Base-by-base conservation (phyloP, 1,284 basidiomycete species). In the Sanghuangporus weigelae region DNA sequence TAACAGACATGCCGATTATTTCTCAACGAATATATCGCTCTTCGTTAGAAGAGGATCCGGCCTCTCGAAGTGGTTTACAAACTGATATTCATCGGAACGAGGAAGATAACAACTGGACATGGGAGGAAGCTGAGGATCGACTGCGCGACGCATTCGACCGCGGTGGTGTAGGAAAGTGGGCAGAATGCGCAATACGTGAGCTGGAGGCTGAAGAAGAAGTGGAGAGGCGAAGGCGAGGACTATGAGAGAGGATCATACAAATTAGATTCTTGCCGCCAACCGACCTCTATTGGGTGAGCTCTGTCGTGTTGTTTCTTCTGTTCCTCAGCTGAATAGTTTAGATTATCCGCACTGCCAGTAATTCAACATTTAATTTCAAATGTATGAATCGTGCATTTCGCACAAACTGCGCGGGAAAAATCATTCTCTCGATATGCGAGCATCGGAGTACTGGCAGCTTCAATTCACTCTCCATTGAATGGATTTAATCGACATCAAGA, bases 1-100 rank as follows among this genome's bases (percentile, higher is more conserved):
- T 51, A 16, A 36, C 50, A 38, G 57, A 48, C 50, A 53, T 66
- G 26, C 65, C 65, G 2, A 42, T 11, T 26, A 44, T 66, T 11
- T 63, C 65, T 16, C 53, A 21, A 14, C 35, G 61, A 46, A 60
- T 66, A 63, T 57, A 60, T 53, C 60, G 55, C n/a, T 42, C 64
- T 12, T 8, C 40, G 12, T 39, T 21, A n/a, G 53, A 50, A 0
- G 35, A 23, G 14, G 58, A 57, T 21, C 36, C 23, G 26, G 26
- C 11, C 19, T n/a, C 42, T 38, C 48, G 14, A 7, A n/a, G 31
- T 11, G 50, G n/a, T 21, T 23, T 11, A 14, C 35, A 26, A 23
- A 38, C 1, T 39, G 35, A 35, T 14, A 10, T 23, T 14, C 16
- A 26, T 38, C 14, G 16, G 21, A 4, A n/a, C 21, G 53, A 14